Conservation (phyloP, 2,329 filamentous ascomycete species). For the Alternaria ethzedia region DNA sequence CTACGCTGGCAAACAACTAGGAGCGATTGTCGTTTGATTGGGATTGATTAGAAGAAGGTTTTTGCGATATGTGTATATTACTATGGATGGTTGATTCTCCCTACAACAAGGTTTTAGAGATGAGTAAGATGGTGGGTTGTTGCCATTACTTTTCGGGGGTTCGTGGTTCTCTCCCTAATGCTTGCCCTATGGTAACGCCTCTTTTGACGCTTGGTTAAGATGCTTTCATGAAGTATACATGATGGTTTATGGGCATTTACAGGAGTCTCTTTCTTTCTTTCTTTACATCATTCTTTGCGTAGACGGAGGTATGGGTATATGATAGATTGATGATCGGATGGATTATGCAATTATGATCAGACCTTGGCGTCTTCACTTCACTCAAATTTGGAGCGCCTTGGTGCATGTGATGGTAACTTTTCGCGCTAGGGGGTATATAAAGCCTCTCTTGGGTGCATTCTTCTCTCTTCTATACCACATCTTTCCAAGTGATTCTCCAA, state of each 20-base stretch:
- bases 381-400: not conserved
- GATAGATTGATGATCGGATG: not conserved
- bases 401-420: not conserved
- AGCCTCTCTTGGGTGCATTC: accelerated
- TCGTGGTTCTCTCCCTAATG: not conserved
- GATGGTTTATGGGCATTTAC: conserved; percentile 11
- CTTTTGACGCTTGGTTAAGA: not conserved
- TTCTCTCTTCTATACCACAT: not conserved
- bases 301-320: not conserved
- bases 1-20: conserved; percentile 27
- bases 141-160: not conserved
- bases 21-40: not conserved
- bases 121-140: not conserved
- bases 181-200: not conserved
- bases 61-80: conserved; percentile 4
- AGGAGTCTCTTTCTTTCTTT: not conserved
- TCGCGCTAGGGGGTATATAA: not conserved
- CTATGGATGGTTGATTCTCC: not conserved
- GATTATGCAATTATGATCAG: not conserved
- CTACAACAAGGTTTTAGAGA: not conserved
- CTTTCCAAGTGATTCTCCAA: accelerated
- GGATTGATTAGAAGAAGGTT: not conserved
- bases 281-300: not conserved
- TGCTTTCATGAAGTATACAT: not conserved
- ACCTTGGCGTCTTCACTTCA: not conserved